phyloP scores from a whole-genome alignment of 2,329 filamentous ascomycete genomes.

The Diaporthe caulivora region DNA sequence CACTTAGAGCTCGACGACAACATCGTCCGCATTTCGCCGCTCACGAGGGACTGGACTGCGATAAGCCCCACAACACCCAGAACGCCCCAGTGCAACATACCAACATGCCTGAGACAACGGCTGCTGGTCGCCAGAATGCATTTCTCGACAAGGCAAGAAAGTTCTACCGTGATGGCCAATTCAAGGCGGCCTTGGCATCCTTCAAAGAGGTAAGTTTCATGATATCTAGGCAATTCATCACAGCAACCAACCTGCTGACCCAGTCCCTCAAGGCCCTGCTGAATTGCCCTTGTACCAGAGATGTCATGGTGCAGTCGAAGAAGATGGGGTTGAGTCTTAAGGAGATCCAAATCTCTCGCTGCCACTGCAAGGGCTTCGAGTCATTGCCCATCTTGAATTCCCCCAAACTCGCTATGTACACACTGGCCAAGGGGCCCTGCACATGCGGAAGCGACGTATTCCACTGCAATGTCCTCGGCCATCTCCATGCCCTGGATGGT shows the following conservation, averaged over 20 bases:
- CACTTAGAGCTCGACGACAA: not conserved
- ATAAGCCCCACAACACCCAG: not conserved
- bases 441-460: conserved; percentile 34
- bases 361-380: conserved; percentile 37
- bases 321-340: conserved; percentile 11
- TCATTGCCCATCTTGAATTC: not conserved
- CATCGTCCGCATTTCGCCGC: not conserved
- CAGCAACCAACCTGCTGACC: conserved; percentile 4
- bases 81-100: not conserved
- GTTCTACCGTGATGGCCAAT: conserved; percentile 11
- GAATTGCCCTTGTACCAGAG: conserved; percentile 33
- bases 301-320: conserved; percentile 2
- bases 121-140: not conserved
- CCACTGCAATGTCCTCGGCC: not conserved
- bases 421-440: conserved; percentile 32
- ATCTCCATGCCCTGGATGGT: conserved; percentile 29
- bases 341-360: conserved; percentile 29
- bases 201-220: conserved; percentile 32
- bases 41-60: too few species aligned
- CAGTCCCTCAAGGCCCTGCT: conserved; percentile 8
- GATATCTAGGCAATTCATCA: too few species aligned
- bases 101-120: conserved; percentile 16
- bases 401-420: conserved; percentile 23
- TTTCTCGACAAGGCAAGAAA: conserved; percentile 22
- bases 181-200: not conserved